These are phyloP conservation scores for Pelagophyceae sp. DNA, from an alignment of 352 stramenopile genomes.

Conservation along the genomic window DNA sequence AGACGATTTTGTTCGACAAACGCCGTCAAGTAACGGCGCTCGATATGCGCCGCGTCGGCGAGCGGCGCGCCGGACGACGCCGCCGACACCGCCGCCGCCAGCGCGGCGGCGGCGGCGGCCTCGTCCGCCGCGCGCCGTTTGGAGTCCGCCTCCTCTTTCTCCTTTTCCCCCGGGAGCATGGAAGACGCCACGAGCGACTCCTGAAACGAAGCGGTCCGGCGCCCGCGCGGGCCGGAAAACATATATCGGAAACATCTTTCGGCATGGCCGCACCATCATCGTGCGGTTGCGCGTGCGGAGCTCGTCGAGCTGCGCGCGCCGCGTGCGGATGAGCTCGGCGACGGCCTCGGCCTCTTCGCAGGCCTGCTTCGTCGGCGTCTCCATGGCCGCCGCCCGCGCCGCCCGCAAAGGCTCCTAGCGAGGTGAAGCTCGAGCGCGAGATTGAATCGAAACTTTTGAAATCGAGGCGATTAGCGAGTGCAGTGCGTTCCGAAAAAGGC, in stretches of 20 bases:
- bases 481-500: too few relatives aligned
- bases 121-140: not conserved
- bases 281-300: not conserved
- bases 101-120: too few relatives aligned
- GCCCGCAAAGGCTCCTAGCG: too few relatives aligned
- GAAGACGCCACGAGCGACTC: not conserved
- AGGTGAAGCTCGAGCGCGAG: too few relatives aligned
- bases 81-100: too few relatives aligned
- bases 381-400: too few relatives aligned
- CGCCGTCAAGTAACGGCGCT: not conserved
- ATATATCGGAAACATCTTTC: too few relatives aligned
- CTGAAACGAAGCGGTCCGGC: too few relatives aligned
- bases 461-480: too few relatives aligned
- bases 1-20: not conserved
- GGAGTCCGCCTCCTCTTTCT: not conserved
- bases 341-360: not conserved
- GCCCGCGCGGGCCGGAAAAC: too few relatives aligned
- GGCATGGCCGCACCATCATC: not conserved
- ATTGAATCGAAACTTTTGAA: too few relatives aligned
- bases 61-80: not conserved
- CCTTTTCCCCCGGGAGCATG: not conserved
- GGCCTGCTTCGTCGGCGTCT: too few relatives aligned
- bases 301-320: not conserved
- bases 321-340: not conserved
- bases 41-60: not conserved